phyloP scores from a whole-genome alignment of 2,329 filamentous ascomycete genomes.

The Polychaeton citri region DNA sequence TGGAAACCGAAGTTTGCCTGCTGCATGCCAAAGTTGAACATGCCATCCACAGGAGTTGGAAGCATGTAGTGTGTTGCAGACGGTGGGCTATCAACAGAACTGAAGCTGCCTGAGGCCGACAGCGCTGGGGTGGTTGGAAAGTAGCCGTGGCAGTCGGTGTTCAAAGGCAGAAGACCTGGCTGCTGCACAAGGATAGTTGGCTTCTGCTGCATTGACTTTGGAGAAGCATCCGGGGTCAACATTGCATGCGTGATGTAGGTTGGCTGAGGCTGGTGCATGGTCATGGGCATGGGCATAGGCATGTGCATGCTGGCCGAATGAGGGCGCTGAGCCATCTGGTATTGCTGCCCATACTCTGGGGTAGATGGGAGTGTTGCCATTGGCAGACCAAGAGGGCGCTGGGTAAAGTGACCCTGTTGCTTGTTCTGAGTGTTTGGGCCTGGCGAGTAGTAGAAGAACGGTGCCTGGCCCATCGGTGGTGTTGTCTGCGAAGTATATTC shows the following conservation, averaged over 20 bases:
- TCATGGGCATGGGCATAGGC: slow-evolving; percentile 22
- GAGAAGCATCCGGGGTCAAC: slow-evolving; percentile 65
- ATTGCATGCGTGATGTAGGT: slow-evolving; percentile 46
- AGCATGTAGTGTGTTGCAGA: slow-evolving; percentile 57
- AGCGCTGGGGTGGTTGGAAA: slow-evolving; percentile 79
- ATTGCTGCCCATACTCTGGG: slow-evolving; percentile 39
- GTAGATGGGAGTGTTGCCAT: slow-evolving; percentile 30
- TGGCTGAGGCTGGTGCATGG: slow-evolving; percentile 29
- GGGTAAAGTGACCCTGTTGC: slow-evolving; percentile 63
- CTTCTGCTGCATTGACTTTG: slow-evolving; percentile 61
- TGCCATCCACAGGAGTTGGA: slow-evolving; percentile 69
- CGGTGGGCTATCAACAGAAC: slow-evolving; percentile 71
- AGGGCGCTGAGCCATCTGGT: slow-evolving; percentile 21
- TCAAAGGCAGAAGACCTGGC: slow-evolving; percentile 46
- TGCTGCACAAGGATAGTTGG: slow-evolving; percentile 55
- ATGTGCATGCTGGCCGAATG: slow-evolving; percentile 19
- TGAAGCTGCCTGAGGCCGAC: slow-evolving; percentile 72
- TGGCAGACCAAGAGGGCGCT: slow-evolving; percentile 33
- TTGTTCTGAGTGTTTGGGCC: slow-evolving; percentile 59
- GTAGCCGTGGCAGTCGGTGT: slow-evolving; percentile 60
- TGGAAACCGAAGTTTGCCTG: slow-evolving; percentile 36
- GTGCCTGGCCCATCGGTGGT: slow-evolving; percentile 49
- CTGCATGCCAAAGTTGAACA: slow-evolving; percentile 24
- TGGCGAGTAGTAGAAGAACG: slow-evolving; percentile 80
- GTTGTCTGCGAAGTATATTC: slow-evolving; percentile 31